phyloP scores from a whole-genome alignment of 495 filamentous ascomycete genomes.

The Hyaloscypha bicolor region DNA sequence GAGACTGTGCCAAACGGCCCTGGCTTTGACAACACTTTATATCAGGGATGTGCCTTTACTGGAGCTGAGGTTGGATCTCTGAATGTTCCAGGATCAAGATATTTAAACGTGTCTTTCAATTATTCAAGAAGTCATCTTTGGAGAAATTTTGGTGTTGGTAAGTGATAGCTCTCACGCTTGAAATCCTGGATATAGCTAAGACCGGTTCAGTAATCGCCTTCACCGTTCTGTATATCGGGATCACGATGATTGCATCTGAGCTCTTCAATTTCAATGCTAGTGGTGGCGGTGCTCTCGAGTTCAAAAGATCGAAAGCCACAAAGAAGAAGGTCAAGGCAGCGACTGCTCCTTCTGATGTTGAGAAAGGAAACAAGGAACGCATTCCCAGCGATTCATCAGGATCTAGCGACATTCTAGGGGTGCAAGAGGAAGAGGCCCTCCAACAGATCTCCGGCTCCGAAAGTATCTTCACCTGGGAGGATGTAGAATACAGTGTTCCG shows the following conservation, averaged over 20 bases:
- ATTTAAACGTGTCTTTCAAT: slow-evolving; percentile 55
- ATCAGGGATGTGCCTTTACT: slow-evolving; percentile 64
- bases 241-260: slow-evolving; percentile 65
- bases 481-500: slow-evolving; percentile 73
- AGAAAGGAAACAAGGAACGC: slow-evolving; percentile 40
- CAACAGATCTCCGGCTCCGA: slow-evolving; percentile 50
- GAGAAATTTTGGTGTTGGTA: slow-evolving; percentile 69
- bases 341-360: slow-evolving; percentile 45
- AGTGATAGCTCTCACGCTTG: neutral
- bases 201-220: slow-evolving; percentile 58
- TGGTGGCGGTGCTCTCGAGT: slow-evolving; percentile 37
- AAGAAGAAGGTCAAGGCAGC: slow-evolving; percentile 53
- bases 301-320: slow-evolving; percentile 63
- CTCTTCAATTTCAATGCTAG: slow-evolving; percentile 48
- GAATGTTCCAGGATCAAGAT: slow-evolving; percentile 58
- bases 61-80: slow-evolving; percentile 50
- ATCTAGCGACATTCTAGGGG: slow-evolving; percentile 22
- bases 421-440: slow-evolving; percentile 55
- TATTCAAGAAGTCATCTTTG: slow-evolving; percentile 70
- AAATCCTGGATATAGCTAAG: neutral
- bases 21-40: slow-evolving; percentile 44
- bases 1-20: slow-evolving; percentile 52
- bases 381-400: slow-evolving; percentile 27
- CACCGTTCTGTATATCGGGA: slow-evolving; percentile 64
- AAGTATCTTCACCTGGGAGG: slow-evolving; percentile 73